A percentile compares a stretch with the other conserved stretches of the same genome.
phyloP scores from a whole-genome alignment of 2,329 filamentous ascomycete genomes.

The Arthrobotrys pseudoclavata region DNA sequence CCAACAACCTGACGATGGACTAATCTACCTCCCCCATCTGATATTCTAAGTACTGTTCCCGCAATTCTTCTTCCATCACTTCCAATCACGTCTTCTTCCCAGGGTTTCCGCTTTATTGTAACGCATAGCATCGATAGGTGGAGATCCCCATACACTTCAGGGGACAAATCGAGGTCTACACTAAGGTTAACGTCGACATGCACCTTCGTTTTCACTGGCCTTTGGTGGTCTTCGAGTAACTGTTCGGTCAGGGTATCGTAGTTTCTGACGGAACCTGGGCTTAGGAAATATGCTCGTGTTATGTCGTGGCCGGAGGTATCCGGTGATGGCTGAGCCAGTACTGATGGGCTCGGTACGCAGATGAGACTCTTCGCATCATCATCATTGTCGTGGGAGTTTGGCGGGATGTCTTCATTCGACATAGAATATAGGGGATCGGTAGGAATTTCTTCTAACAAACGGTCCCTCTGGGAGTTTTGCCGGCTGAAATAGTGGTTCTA shows the following conservation, averaged over 20 bases:
- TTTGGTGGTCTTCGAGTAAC: constrained; percentile 51
- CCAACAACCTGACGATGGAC: constrained; percentile 55
- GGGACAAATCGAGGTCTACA: constrained; percentile 52
- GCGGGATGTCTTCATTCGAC: constrained; percentile 8
- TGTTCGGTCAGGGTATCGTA: constrained; percentile 50
- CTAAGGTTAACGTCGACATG: constrained; percentile 56
- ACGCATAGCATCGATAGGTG: constrained; percentile 54
- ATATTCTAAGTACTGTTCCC: constrained; percentile 50
- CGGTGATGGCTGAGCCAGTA: background rate
- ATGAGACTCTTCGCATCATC: constrained; percentile 9
- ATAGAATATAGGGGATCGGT: constrained; percentile 10
- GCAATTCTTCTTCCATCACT: constrained; percentile 49
- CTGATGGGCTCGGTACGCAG: background rate
- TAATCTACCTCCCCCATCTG: constrained; percentile 39
- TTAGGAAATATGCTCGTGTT: constrained; percentile 41
- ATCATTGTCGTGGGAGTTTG: background rate
- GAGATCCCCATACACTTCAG: constrained; percentile 53
- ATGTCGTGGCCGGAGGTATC: constrained; percentile 20
- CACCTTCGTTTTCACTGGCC: constrained; percentile 49
- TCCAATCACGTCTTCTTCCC: constrained; percentile 44
- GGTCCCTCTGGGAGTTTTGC: background rate
- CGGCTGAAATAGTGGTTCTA: too few species aligned
- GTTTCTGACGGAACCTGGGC: constrained; percentile 47
- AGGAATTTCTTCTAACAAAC: background rate
- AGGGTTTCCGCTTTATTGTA: constrained; percentile 52